Percentiles rank a stretch among this genome's conserved stretches.
Conservation (phyloP, 768 basidiomycete species). For the Tricholoma furcatifolium region DNA sequence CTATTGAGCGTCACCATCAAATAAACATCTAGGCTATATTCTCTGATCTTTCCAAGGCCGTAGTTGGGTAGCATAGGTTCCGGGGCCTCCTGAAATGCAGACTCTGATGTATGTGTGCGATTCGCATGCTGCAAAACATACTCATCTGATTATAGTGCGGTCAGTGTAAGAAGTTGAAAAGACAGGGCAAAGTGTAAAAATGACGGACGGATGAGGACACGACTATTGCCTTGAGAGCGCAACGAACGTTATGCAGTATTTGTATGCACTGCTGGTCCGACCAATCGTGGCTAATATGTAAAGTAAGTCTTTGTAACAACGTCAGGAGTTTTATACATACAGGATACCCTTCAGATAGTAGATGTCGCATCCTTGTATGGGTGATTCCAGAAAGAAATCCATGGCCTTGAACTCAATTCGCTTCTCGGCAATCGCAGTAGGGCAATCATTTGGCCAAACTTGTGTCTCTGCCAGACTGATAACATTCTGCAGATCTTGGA, state of each 20-base stretch:
- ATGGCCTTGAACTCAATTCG: slow-evolving; percentile 35
- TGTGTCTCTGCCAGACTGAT: slow-evolving; percentile 29
- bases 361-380: slow-evolving; percentile 33
- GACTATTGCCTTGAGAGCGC: slow-evolving; percentile 33
- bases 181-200: slow-evolving; percentile 27
- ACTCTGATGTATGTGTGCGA: slow-evolving; percentile 3
- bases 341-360: slow-evolving; percentile 39
- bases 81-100: slow-evolving; percentile 30
- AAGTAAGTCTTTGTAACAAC: neutral
- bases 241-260: slow-evolving; percentile 34
- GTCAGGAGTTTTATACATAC: slow-evolving; percentile 18
- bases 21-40: slow-evolving; percentile 44
- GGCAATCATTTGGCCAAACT: slow-evolving; percentile 32
- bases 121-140: slow-evolving; percentile 29
- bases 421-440: slow-evolving; percentile 32
- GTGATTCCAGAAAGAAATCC: slow-evolving; percentile 37
- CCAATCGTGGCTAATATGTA: slow-evolving; percentile 39
- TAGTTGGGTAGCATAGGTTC: slow-evolving; percentile 48
- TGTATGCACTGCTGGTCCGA: slow-evolving; percentile 30
- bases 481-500: slow-evolving; percentile 35
- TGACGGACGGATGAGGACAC: slow-evolving; percentile 6
- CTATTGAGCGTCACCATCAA: slow-evolving; percentile 44
- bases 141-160: slow-evolving; percentile 27
- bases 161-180: slow-evolving; percentile 2
- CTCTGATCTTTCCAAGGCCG: slow-evolving; percentile 37